phyloP scores from a whole-genome alignment of 2,329 filamentous ascomycete genomes.

The Ophiostoma pallidulum region DNA sequence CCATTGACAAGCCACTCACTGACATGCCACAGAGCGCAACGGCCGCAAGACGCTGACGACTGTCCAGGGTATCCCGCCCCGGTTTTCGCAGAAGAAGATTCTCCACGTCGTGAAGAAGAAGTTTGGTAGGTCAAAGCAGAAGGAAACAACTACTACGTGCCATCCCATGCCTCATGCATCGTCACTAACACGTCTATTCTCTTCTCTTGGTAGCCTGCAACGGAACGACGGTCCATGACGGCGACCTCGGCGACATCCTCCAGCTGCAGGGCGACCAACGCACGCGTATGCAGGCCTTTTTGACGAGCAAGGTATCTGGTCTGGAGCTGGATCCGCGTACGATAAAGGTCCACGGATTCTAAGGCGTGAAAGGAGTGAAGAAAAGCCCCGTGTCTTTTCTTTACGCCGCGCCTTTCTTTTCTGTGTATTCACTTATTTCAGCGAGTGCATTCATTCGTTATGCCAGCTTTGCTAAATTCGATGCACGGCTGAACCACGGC shows the following conservation, averaged over 20 bases:
- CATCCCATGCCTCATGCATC: too few relatives aligned
- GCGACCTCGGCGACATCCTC: conserved; percentile 80
- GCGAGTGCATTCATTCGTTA: too few relatives aligned
- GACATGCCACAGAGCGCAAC: conserved; percentile 78
- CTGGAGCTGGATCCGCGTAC: conserved; percentile 89
- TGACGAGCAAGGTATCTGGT: conserved; percentile 89
- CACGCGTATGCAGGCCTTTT: conserved; percentile 96
- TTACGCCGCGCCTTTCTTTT: too few relatives aligned
- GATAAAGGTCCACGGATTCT: conserved; percentile 79
- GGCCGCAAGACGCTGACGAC: conserved; percentile 99
- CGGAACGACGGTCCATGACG: conserved; percentile 96
- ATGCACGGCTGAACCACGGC: too few relatives aligned
- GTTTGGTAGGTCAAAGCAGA: conserved; percentile 54
- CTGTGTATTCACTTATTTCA: too few relatives aligned
- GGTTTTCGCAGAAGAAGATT: conserved; percentile 99
- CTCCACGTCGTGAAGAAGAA: conserved; percentile 99
- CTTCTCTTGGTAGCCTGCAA: conserved; percentile 37
- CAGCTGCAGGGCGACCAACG: conserved; percentile 98
- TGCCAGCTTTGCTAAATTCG: too few relatives aligned
- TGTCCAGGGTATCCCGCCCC: conserved; percentile 95
- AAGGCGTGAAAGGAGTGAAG: conserved; percentile 21
- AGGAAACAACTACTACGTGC: too few relatives aligned
- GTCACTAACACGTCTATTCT: not conserved
- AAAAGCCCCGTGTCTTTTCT: too few relatives aligned
- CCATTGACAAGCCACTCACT: not conserved